Percentiles rank a stretch among this genome's conserved stretches.
Conservation (phyloP, 2,329 filamentous ascomycete genomes). For the Trichoderma gracile region DNA sequence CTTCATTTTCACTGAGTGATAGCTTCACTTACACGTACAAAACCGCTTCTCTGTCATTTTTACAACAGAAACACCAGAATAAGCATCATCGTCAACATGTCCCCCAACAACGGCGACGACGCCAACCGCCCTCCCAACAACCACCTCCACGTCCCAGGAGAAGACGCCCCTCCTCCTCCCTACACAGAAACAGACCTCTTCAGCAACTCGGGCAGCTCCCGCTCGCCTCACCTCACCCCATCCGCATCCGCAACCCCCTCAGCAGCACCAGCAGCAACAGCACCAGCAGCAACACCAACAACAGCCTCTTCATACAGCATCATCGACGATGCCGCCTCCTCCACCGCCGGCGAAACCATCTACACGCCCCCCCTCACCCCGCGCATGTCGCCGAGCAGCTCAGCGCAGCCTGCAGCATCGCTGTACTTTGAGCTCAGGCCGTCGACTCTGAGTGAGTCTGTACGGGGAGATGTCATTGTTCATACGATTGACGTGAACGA, state of each 20-base stretch:
- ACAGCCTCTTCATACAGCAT: constrained; percentile 32
- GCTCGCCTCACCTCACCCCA: constrained; percentile 31
- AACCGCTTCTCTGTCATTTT: too few species aligned
- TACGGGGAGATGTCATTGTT: constrained; percentile 33
- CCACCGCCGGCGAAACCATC: constrained; percentile 48
- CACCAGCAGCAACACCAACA: constrained; percentile 24
- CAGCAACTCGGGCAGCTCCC: constrained; percentile 43
- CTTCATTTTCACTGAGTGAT: too few species aligned
- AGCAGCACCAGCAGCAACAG: constrained; percentile 24
- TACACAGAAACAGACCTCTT: constrained; percentile 60
- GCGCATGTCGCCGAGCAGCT: constrained; percentile 33
- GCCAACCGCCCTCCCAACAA: constrained; percentile 3
- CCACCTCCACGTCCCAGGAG: constrained; percentile 29
- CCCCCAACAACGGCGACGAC: constrained; percentile 25
- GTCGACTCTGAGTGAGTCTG: constrained; percentile 32
- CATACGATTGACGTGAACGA: constrained; percentile 41
- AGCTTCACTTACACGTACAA: too few species aligned
- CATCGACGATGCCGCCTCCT: constrained; percentile 45
- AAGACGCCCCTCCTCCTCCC: constrained; percentile 54
- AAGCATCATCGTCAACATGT: too few species aligned
- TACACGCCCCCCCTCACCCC: constrained; percentile 56
- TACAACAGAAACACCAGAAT: too few species aligned
- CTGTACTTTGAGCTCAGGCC: constrained; percentile 52
- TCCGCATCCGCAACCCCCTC: constrained; percentile 25
- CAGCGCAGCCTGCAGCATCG: constrained; percentile 29